Evolutionary conservation across 257 asterid genomes (phyloP).

Genomic region (Petunia secreta): DNA sequence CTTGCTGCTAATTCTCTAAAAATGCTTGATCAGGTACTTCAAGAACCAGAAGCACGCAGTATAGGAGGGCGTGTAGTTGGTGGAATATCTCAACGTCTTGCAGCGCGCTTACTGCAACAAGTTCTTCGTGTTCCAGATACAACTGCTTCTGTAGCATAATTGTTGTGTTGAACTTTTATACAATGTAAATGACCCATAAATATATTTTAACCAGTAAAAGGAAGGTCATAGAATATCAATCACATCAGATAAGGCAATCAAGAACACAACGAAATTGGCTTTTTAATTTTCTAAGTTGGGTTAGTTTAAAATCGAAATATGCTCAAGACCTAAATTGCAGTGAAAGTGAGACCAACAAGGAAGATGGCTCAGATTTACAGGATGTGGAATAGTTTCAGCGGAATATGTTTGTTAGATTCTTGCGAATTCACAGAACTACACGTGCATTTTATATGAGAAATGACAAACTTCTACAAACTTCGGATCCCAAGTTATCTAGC

Average conservation of each 20-base stretch:
- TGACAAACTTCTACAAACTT: no score
- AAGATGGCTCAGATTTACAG: not conserved
- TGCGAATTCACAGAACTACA: no score
- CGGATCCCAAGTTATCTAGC: no score
- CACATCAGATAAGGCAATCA: conserved; percentile 6
- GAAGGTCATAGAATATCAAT: not conserved
- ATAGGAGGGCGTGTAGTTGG: conserved; percentile 96
- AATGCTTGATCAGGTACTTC: conserved; percentile 67
- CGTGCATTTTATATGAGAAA: no score
- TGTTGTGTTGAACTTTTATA: not conserved
- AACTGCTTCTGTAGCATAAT: conserved; percentile 43
- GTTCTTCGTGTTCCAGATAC: conserved; percentile 78
- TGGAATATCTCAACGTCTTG: conserved; percentile 92
- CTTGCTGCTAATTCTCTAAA: conserved; percentile 34
- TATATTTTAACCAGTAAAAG: conserved; percentile 12
- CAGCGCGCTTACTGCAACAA: conserved; percentile 96
- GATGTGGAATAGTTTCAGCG: not conserved
- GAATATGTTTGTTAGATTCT: no score
- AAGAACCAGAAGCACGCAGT: conserved; percentile 83
- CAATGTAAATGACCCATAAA: conserved; percentile 5
- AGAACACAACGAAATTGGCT: not conserved
- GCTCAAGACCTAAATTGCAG: not conserved
- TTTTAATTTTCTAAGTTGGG: not conserved
- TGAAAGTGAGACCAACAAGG: not conserved
- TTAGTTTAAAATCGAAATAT: not conserved